Base-by-base conservation (phyloP, 345 rosid genomes). In the Firmiana major region DNA sequence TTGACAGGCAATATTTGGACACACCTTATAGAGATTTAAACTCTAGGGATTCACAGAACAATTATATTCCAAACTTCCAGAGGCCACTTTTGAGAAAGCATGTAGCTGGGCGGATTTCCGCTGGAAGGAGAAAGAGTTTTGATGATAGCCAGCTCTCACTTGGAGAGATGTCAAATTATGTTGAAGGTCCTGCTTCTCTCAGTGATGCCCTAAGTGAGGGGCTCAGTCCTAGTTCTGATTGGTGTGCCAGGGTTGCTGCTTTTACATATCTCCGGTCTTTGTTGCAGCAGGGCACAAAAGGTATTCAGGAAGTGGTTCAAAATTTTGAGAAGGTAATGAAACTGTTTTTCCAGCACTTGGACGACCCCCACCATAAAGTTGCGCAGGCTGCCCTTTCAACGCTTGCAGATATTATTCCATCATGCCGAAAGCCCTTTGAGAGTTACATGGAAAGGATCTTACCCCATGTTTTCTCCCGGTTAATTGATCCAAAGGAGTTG, bases 311-410 rank as follows among this genome's bases (percentile, higher is more conserved):
- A 85, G 97, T 93, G 70, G 81, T 90, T 68, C 99, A 93, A 85
- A 92, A 81, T 83, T 93, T 96, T 54, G 99, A 96, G 90, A 96
- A 93, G 85, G 97, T 96, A 78, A 96, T 96, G 99, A 96, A 96
- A 86, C 87, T 96, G 66, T 96, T 93, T 84, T 93, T 96, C 84
- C 97, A 91, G 86, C 98, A 96, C 81, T 86, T 96, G 84, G 97
- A 96, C 85, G 99, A 96, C 88, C 99, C 99, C 62, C 99, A 96
- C 85, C 99, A 93, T 88, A 96, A 96, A 85, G 99, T 93, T 70
- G 99, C 99, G 24, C 99, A 96, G 85, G 99, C 99, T 82, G 98
- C 99, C 82, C 89, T 96, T 65, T 91, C 98, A 45, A 89, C 98
- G n/a, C 97, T 96, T 22, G 97, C 98, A 31, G 98, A 93, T 83